Percentiles rank a stretch among this genome's conserved stretches.
phyloP scores from a whole-genome alignment of 2,329 filamentous ascomycete species.

The Rhinocladiella similis region DNA sequence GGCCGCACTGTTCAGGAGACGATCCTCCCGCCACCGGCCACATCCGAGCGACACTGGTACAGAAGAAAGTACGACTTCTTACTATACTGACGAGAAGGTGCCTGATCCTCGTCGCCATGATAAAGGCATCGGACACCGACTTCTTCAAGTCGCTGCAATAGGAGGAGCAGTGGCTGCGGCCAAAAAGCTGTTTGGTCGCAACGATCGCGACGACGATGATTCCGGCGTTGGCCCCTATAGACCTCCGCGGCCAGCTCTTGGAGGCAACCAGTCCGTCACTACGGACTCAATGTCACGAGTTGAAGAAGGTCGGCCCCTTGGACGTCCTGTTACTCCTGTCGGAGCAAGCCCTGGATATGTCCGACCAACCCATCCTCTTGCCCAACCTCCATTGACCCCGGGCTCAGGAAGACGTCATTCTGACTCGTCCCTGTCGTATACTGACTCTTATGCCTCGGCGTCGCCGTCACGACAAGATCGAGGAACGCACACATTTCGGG shows the following conservation, averaged over 20 bases:
- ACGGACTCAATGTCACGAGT: slow-evolving; percentile 46
- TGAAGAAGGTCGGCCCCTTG: slow-evolving; percentile 56
- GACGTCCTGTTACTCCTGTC: slow-evolving; percentile 40
- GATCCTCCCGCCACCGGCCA: slow-evolving; percentile 40
- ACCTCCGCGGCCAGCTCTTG: slow-evolving; percentile 52
- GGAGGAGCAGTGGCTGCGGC: slow-evolving; percentile 64
- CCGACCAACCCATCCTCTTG: slow-evolving; percentile 32
- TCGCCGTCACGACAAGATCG: slow-evolving; percentile 37
- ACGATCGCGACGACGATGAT: slow-evolving; percentile 53
- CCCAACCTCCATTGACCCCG: slow-evolving; percentile 32
- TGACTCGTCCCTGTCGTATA: slow-evolving; percentile 38
- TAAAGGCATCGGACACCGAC: slow-evolving; percentile 61
- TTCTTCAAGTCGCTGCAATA: slow-evolving; percentile 62
- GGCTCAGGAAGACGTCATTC: slow-evolving; percentile 26
- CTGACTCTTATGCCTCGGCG: slow-evolving; percentile 41
- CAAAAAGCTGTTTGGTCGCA: slow-evolving; percentile 59
- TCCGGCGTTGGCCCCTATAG: slow-evolving; percentile 55
- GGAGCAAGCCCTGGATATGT: slow-evolving; percentile 35
- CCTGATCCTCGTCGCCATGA: slow-evolving; percentile 48
- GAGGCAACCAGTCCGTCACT: slow-evolving; percentile 48
- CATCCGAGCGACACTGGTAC: slow-evolving; percentile 43
- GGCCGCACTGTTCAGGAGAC: slow-evolving; percentile 49
- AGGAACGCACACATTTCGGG: slow-evolving; percentile 53
- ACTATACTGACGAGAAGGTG: slow-evolving; percentile 65
- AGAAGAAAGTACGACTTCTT: slow-evolving; percentile 49